These are phyloP conservation scores for Cytospora leucostoma DNA, from an alignment of 2,329 filamentous ascomycete genomes.

Conservation along the genomic window DNA sequence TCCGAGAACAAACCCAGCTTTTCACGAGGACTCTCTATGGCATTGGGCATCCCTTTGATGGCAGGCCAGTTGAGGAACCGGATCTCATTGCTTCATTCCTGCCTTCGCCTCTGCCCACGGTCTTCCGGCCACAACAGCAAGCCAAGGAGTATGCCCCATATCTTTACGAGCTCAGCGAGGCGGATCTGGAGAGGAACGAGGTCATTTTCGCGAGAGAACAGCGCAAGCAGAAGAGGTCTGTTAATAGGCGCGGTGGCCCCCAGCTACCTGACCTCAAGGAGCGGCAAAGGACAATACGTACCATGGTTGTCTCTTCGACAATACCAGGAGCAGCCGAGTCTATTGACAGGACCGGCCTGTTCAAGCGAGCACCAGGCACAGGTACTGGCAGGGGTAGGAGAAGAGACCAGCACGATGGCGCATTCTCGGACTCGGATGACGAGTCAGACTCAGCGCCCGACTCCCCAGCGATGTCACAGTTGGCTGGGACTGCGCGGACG, in stretches of 20 bases:
- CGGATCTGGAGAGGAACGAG: conserved; percentile 86
- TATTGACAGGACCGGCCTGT: conserved; percentile 83
- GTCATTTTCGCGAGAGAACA: conserved; percentile 92
- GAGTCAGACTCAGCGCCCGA: conserved; percentile 86
- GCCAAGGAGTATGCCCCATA: conserved; percentile 94
- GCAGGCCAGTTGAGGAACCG: conserved; percentile 86
- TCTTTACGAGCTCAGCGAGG: conserved; percentile 89
- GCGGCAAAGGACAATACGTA: conserved; percentile 87
- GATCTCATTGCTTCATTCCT: conserved; percentile 86
- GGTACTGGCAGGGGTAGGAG: conserved; percentile 52
- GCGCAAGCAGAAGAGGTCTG: conserved; percentile 89
- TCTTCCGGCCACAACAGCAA: conserved; percentile 88
- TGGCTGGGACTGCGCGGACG: conserved; percentile 80
- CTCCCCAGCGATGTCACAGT: conserved; percentile 76
- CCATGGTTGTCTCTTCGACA: conserved; percentile 87
- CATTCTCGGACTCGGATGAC: conserved; percentile 84
- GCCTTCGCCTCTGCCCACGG: conserved; percentile 75
- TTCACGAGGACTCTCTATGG: conserved; percentile 94
- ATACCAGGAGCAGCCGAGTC: conserved; percentile 81
- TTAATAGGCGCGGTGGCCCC: conserved; percentile 89
- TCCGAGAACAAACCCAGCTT: conserved; percentile 91
- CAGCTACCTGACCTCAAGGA: conserved; percentile 96
- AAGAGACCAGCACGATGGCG: conserved; percentile 60
- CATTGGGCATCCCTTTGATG: conserved; percentile 92
- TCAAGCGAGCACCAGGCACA: conserved; percentile 70